These are phyloP conservation scores for Ceratocystis harringtonii DNA, from an alignment of 2,329 filamentous ascomycete genomes.

Conservation along the genomic window DNA sequence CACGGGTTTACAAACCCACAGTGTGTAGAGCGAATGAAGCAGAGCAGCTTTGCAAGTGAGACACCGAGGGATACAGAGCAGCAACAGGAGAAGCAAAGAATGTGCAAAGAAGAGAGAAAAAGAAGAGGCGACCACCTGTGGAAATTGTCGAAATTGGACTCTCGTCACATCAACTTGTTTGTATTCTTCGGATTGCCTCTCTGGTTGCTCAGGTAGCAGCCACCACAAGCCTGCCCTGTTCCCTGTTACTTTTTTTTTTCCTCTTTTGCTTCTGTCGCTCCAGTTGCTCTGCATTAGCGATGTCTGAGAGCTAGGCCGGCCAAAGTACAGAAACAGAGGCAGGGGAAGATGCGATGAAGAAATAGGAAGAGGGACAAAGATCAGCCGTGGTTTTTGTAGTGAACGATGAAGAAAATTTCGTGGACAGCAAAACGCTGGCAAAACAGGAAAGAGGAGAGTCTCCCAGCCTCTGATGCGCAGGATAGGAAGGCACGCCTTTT, in stretches of 20 bases:
- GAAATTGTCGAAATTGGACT: neutral
- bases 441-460: neutral
- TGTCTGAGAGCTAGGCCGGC: neutral
- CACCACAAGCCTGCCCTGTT: neutral
- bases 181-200: neutral
- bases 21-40: neutral
- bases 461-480: neutral
- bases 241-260: neutral
- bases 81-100: neutral
- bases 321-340: neutral
- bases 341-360: slow-evolving; percentile 6
- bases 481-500: neutral
- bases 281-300: too few relatives aligned
- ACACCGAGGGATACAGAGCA: neutral
- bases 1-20: neutral
- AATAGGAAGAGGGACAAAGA: neutral
- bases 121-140: neutral
- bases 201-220: slow-evolving; percentile 7
- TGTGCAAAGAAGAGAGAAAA: neutral
- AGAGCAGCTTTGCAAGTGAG: neutral
- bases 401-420: neutral
- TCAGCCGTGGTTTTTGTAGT: neutral
- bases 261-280: too few relatives aligned
- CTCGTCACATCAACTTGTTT: slow-evolving; percentile 1
- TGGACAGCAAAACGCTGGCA: neutral